These are phyloP conservation scores for Elongisporangium prolatum DNA, from an alignment of 352 stramenopile genomes.

Conservation along the genomic window DNA sequence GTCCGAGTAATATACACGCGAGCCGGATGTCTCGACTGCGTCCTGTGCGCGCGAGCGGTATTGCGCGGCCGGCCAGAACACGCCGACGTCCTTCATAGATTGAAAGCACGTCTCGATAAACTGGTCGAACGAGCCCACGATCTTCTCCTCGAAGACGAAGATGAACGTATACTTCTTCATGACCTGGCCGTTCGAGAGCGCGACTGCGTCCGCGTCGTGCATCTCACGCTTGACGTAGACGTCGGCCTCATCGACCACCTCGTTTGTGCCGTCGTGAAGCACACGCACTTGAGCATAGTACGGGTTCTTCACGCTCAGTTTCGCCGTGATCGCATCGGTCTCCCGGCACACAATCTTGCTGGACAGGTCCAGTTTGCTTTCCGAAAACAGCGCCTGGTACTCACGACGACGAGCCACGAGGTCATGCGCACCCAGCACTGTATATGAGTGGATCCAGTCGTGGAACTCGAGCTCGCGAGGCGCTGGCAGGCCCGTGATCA, in stretches of 20 bases:
- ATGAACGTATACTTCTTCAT: constrained; percentile 68
- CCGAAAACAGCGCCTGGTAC: constrained; percentile 39
- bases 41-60: constrained; percentile 37
- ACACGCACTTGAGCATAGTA: constrained; percentile 38
- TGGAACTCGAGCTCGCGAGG: constrained; percentile 60
- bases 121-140: constrained; percentile 26
- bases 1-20: constrained; percentile 46
- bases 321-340: constrained; percentile 30
- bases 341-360: constrained; percentile 45
- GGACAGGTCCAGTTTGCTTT: constrained; percentile 59
- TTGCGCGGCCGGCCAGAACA: constrained; percentile 44
- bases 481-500: constrained; percentile 36
- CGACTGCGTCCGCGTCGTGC: constrained; percentile 10
- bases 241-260: constrained; percentile 24
- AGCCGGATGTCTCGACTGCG: constrained; percentile 17
- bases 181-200: constrained; percentile 31
- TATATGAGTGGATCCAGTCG: constrained; percentile 76
- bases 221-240: constrained; percentile 34
- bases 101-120: constrained; percentile 37
- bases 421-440: constrained; percentile 30
- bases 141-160: constrained; percentile 49
- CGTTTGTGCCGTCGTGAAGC: constrained; percentile 47
- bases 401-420: constrained; percentile 27
- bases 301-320: constrained; percentile 17
- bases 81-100: constrained; percentile 41